Evolutionary conservation across 805 yeast species (phyloP).

Genomic region (Alloascoidea africana): DNA sequence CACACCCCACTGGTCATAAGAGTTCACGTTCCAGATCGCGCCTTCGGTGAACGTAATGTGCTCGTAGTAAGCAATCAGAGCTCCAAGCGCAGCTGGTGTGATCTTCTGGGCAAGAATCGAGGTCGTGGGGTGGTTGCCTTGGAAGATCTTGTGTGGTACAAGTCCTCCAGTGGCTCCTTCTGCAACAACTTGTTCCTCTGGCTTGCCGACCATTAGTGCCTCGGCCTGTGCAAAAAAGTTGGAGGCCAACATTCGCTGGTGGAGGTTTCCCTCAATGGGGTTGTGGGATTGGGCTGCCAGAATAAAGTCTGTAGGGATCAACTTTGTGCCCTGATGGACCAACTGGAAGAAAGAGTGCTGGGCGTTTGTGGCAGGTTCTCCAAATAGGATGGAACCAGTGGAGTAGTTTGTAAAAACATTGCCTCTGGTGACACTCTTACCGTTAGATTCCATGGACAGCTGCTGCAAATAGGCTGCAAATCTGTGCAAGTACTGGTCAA

Average conservation of each 20-base stretch:
- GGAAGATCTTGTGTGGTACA: constrained; percentile 90
- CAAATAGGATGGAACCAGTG: constrained; percentile 90
- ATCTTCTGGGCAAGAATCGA: constrained; percentile 90
- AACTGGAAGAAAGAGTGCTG: constrained; percentile 99
- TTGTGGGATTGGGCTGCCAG: constrained; percentile 96
- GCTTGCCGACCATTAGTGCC: constrained; percentile 94
- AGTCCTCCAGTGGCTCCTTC: constrained; percentile 83
- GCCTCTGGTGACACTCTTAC: constrained; percentile 92
- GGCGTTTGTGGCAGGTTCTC: constrained; percentile 98
- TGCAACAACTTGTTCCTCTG: constrained; percentile 63
- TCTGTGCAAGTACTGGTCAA: constrained; percentile 96
- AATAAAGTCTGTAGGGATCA: constrained; percentile 94
- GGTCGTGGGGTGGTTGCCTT: constrained; percentile 98
- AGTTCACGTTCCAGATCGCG: constrained; percentile 98
- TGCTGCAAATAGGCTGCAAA: constrained; percentile 99
- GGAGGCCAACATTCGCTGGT: constrained; percentile 97
- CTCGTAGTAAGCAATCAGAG: constrained; percentile 95
- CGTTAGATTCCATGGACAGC: constrained; percentile 97
- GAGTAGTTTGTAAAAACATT: constrained; percentile 85
- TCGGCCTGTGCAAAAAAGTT: constrained; percentile 98
- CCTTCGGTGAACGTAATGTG: constrained; percentile 96
- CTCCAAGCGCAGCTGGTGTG: constrained; percentile 93
- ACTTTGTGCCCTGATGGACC: constrained; percentile 97
- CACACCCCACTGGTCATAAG: constrained; percentile 99
- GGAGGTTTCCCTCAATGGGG: constrained; percentile 88